These are phyloP conservation scores for Teratosphaeria nubilosa DNA, from an alignment of 2,329 filamentous ascomycete genomes.

Conservation along the genomic window DNA sequence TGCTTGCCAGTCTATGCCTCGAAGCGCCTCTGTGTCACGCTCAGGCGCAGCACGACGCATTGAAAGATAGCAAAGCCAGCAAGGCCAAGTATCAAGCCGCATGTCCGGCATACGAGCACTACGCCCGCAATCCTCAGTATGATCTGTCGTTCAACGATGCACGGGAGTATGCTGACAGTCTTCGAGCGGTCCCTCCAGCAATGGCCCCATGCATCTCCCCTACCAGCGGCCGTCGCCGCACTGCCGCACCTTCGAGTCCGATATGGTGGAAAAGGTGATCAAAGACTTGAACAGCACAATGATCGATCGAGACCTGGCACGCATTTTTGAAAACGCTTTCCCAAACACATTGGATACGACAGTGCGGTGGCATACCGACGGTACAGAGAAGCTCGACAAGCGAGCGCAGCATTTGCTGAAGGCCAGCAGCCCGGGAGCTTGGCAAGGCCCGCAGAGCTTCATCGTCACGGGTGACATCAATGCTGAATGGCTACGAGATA, in stretches of 20 bases:
- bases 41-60: constrained; percentile 13
- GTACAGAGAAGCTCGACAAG: constrained; percentile 37
- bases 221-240: constrained; percentile 71
- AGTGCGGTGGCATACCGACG: constrained; percentile 73
- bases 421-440: constrained; percentile 43
- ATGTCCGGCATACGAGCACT: constrained; percentile 30
- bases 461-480: constrained; percentile 91
- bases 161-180: constrained; percentile 6
- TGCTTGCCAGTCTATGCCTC: constrained; percentile 21
- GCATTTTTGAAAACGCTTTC: constrained; percentile 90
- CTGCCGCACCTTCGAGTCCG: constrained; percentile 84
- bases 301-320: constrained; percentile 75
- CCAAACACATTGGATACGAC: constrained; percentile 88
- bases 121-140: constrained; percentile 28
- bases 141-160: neutral
- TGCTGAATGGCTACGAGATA: constrained; percentile 85
- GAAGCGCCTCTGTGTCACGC: constrained; percentile 12
- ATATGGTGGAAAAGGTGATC: constrained; percentile 81
- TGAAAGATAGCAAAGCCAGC: constrained; percentile 15
- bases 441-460: constrained; percentile 82
- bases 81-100: constrained; percentile 26
- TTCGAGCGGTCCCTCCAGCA: constrained; percentile 62
- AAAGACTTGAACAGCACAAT: constrained; percentile 68
- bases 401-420: constrained; percentile 20
- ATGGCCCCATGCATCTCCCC: constrained; percentile 68